These are phyloP conservation scores for Wickerhamomyces xylosicus DNA, from an alignment of 805 yeast species.

Conservation along the genomic window DNA sequence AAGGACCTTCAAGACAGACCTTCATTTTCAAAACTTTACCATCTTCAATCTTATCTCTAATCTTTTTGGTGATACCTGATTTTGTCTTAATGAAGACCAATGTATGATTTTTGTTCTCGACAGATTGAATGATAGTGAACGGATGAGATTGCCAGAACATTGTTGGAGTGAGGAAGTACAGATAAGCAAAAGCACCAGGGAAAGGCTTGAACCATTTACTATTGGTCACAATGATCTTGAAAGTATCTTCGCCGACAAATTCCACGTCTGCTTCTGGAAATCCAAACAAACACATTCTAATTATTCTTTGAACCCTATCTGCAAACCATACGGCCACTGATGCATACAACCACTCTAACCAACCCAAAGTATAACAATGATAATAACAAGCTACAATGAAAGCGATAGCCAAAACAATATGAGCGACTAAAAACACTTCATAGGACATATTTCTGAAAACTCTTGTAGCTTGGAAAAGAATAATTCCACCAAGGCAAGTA, in stretches of 20 bases:
- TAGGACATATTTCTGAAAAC: constrained; percentile 42
- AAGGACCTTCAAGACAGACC: constrained; percentile 52
- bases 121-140: constrained; percentile 44
- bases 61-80: constrained; percentile 43
- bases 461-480: constrained; percentile 39
- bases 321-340: constrained; percentile 14
- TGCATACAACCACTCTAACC: constrained; percentile 42
- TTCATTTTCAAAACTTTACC: constrained; percentile 20
- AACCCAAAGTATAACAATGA: constrained; percentile 44
- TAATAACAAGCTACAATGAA: constrained; percentile 47
- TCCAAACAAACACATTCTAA: constrained; percentile 21
- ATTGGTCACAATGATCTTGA: constrained; percentile 30
- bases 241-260: constrained; percentile 29
- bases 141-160: constrained; percentile 70
- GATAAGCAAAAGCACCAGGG: constrained; percentile 49
- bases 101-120: constrained; percentile 26
- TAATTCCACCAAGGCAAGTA: constrained; percentile 29
- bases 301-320: constrained; percentile 38
- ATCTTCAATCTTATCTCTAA: constrained; percentile 21
- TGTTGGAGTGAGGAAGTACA: constrained; percentile 42
- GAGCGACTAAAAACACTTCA: constrained; percentile 51
- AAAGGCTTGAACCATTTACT: constrained; percentile 38
- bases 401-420: constrained; percentile 42
- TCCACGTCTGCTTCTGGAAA: constrained; percentile 14
- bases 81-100: constrained; percentile 39